These are phyloP conservation scores for Clonostachys solani DNA, from an alignment of 2,329 filamentous ascomycete genomes.

Conservation along the genomic window DNA sequence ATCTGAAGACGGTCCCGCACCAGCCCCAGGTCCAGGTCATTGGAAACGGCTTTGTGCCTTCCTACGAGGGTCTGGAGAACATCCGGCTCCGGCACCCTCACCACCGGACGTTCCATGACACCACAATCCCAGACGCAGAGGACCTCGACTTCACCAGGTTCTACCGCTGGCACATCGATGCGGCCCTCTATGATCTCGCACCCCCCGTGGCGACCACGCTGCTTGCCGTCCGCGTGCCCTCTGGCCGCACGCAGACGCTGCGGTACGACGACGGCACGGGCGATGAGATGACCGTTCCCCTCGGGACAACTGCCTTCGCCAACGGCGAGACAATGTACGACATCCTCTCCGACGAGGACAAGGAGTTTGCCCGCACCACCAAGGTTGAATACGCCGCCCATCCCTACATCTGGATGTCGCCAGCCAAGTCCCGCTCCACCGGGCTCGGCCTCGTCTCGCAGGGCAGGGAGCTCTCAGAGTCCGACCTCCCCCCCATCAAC, in stretches of 20 bases:
- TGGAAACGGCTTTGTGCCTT: conserved; percentile 65
- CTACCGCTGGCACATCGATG: conserved; percentile 80
- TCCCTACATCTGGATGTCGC: conserved; percentile 79
- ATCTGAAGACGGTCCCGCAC: conserved; percentile 75
- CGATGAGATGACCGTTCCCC: conserved; percentile 62
- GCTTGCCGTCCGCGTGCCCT: conserved; percentile 69
- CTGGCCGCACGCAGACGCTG: conserved; percentile 60
- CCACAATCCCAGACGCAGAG: conserved; percentile 50
- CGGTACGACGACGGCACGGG: conserved; percentile 69
- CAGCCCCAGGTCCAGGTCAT: conserved; percentile 75
- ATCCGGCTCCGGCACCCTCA: conserved; percentile 71
- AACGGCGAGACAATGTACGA: conserved; percentile 70
- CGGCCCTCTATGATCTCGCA: conserved; percentile 70
- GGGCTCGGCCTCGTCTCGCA: conserved; percentile 71
- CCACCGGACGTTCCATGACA: conserved; percentile 71
- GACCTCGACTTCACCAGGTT: conserved; percentile 50
- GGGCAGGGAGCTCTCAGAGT: conserved; percentile 53
- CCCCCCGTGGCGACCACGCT: conserved; percentile 70
- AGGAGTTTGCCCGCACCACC: conserved; percentile 62
- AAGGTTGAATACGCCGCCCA: conserved; percentile 73
- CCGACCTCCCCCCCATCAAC: conserved; percentile 62
- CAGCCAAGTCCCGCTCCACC: conserved; percentile 60
- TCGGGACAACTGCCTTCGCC: conserved; percentile 74
- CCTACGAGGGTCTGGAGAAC: conserved; percentile 67
- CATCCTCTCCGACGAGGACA: conserved; percentile 58